Base-by-base conservation (phyloP, 768 basidiomycete species). In the Filobasidium wieringae region DNA sequence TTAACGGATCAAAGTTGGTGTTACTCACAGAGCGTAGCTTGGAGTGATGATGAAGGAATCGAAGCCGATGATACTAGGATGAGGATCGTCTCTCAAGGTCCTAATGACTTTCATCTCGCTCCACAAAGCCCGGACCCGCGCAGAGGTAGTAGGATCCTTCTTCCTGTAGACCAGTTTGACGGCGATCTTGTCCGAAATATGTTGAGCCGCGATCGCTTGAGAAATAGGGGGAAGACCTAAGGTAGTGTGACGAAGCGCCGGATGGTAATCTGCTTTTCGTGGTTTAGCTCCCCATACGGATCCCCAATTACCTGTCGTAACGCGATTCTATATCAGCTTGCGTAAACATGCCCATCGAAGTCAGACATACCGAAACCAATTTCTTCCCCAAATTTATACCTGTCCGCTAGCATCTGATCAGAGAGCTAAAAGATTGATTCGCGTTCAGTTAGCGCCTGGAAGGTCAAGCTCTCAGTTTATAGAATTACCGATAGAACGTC, bases 51-150 rank as follows among this genome's bases (percentile, higher is more conserved):
- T 85, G 78, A 97, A 96, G 3, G 87, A 85, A 67, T 91, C 84
- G 75, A 97, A 96, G 11, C 83, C 82, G 61, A 97, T 86, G 74
- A 97, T 85, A 60, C 87, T 87, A 0, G 90, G 91, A 70, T 96
- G 93, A 8, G 84, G 82, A 66, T 89, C 85, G 43, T 82, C 76
- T 76, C 86, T 86, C 73, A 96, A 82, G 11, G 83, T 78, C 64
- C 87, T 80, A 59, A 96, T 83, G 66, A 92, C 86, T 79, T 93
- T 93, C 90, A 92, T 92, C 77, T 96, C 91, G 69, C 91, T 92
- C 91, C 91, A 95, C 82, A 97, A 77, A 43, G 90, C 90, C 67
- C 84, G 78, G 57, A 99, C 87, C 53, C 93, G 81, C 15, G 90
- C 89, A 4, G 88, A 86, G 0, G 88, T 89, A 11, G 88, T 88